Percentiles rank a stretch among this genome's conserved stretches.
Evolutionary conservation across 208 protist species (phyloP).

Genomic region (Crithidia expoeki): DNA sequence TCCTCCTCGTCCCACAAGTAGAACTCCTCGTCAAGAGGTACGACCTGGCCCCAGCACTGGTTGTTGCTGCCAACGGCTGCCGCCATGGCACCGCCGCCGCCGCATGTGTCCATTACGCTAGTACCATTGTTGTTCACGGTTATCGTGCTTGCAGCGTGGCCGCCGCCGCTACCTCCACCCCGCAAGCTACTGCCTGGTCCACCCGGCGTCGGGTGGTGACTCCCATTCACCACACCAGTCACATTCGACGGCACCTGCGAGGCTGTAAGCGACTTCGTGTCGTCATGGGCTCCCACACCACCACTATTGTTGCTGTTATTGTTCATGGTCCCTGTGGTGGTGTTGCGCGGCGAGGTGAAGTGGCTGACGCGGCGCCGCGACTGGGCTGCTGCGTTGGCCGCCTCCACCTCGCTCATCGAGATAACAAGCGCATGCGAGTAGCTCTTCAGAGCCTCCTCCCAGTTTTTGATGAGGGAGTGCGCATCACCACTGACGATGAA

Average conservation of each 20-base stretch:
- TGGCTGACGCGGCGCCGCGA: slow-evolving; percentile 15
- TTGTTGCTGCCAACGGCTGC: not conserved
- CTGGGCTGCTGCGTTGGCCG: slow-evolving; percentile 27
- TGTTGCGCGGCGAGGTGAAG: slow-evolving; percentile 1
- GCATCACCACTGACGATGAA: slow-evolving; percentile 77
- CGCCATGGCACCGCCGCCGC: not conserved
- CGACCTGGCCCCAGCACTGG: slow-evolving; percentile 35
- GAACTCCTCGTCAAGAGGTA: slow-evolving; percentile 41
- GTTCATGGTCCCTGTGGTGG: not conserved
- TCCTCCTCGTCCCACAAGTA: slow-evolving; percentile 45
- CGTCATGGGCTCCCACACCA: slow-evolving; percentile 3
- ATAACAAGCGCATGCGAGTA: slow-evolving; percentile 79
- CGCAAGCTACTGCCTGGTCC: slow-evolving; percentile 3
- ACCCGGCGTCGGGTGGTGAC: slow-evolving; percentile 2
- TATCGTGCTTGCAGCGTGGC: not conserved
- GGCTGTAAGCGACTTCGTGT: not conserved
- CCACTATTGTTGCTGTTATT: not conserved
- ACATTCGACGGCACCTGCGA: slow-evolving; percentile 2
- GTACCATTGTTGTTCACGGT: not conserved
- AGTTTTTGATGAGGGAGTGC: slow-evolving; percentile 52
- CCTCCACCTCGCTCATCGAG: slow-evolving; percentile 58
- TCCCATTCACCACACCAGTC: slow-evolving; percentile 2
- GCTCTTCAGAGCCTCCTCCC: slow-evolving; percentile 79
- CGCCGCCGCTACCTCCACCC: not conserved
- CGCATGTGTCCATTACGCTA: not conserved